A percentile compares a stretch with the other conserved stretches of the same genome.
These are phyloP conservation scores for Emydomyces testavorans DNA, from an alignment of 2,329 filamentous ascomycete genomes.

Conservation along the genomic window DNA sequence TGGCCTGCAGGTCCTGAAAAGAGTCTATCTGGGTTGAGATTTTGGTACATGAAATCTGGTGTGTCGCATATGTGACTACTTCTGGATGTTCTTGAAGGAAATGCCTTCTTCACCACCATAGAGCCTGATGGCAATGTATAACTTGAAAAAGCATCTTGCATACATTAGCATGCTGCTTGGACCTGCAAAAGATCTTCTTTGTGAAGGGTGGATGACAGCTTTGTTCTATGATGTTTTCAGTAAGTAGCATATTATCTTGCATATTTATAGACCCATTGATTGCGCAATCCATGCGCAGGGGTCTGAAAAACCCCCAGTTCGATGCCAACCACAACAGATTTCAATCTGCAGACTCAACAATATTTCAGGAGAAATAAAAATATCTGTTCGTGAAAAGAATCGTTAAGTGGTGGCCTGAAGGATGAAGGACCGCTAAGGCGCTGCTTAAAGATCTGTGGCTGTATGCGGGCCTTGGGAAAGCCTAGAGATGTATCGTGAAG, in stretches of 20 bases:
- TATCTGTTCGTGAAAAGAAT: slow-evolving; percentile 27
- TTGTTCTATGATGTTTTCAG: slow-evolving; percentile 17
- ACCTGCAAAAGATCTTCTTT: slow-evolving; percentile 13
- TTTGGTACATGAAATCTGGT: no score
- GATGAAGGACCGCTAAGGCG: slow-evolving; percentile 26
- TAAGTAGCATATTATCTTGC: no score
- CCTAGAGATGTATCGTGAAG: not conserved
- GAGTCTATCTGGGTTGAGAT: no score
- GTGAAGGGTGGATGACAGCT: slow-evolving; percentile 12
- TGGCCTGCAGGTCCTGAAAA: no score
- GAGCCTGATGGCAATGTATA: slow-evolving; percentile 17
- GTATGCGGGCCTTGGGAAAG: slow-evolving; percentile 6
- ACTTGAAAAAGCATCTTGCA: slow-evolving; percentile 19
- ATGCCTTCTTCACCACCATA: slow-evolving; percentile 23
- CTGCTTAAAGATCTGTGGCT: slow-evolving; percentile 23
- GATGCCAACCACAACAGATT: slow-evolving; percentile 9
- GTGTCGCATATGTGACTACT: no score
- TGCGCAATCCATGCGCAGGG: no score
- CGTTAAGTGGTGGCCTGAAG: slow-evolving; percentile 27
- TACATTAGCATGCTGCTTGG: slow-evolving; percentile 15
- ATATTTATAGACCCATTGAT: no score
- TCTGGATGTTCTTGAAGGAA: slow-evolving; percentile 26
- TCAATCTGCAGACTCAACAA: slow-evolving; percentile 11
- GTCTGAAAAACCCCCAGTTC: slow-evolving; percentile 1
- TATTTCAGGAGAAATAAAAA: slow-evolving; percentile 24